Evolutionary conservation across 83 land plant genomes (phyloP).

Genomic region (Picea mariana): DNA sequence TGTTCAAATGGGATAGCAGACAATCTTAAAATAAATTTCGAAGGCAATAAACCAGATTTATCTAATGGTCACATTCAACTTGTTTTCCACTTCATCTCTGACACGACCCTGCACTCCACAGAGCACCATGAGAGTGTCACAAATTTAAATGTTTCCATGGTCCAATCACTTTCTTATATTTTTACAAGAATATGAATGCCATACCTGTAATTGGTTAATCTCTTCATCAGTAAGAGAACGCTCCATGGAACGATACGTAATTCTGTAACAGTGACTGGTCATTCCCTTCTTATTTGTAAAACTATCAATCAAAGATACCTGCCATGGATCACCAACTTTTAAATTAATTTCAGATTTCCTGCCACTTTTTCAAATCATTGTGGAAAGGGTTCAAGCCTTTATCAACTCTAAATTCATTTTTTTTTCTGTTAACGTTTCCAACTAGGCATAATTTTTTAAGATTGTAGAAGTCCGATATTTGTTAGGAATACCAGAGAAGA

Average conservation of each 20-base stretch:
- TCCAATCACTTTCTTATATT: not conserved
- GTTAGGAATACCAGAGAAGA: not conserved
- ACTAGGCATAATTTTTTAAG: not conserved
- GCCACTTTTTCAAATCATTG: not conserved
- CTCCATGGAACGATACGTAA: conserved; percentile 95
- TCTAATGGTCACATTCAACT: conserved; percentile 78
- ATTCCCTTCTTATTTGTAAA: conserved; percentile 95
- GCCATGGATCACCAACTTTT: conserved; percentile 10
- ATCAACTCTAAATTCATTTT: not conserved
- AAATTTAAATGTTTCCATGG: not conserved
- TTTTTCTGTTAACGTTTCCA: not conserved
- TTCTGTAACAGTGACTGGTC: conserved; percentile 95
- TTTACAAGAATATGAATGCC: not conserved
- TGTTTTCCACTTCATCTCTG: conserved; percentile 73
- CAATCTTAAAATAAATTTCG: too few relatives aligned
- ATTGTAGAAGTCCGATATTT: not conserved
- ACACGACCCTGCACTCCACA: conserved; percentile 65
- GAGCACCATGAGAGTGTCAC: not conserved
- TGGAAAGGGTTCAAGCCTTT: not conserved
- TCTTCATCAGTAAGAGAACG: conserved; percentile 99
- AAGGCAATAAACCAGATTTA: conserved; percentile 18
- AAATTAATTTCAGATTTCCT: conserved; percentile 4
- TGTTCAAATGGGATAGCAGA: too few relatives aligned
- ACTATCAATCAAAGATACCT: conserved; percentile 82
- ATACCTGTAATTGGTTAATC: conserved; percentile 82